Base-by-base conservation (phyloP, 805 yeast genomes). In the Saccharomyces mikatae region DNA sequence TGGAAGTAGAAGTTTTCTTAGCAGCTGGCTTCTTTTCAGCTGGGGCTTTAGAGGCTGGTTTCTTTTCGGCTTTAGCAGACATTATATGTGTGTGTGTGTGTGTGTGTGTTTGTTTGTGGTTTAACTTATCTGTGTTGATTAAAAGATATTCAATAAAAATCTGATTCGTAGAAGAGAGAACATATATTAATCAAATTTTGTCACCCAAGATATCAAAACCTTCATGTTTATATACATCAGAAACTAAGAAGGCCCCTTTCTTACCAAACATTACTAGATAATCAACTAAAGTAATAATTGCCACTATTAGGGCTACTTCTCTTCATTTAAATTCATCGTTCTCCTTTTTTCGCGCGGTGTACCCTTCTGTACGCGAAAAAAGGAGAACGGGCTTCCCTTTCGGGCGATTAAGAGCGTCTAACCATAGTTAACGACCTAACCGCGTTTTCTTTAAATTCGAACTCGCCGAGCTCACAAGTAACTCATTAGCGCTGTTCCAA, bases 1-100 rank as follows among this genome's bases (percentile, higher is more conserved):
- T 71, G 61, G 89, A 79, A 63, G 95, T 76, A 62, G 96, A 82
- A 72, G 95, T 88, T 81, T 89, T 90, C 82, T 86, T 87, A 70
- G 88, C 88, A 73, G 96, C 94, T 72, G 89, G 88, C 80, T 88
- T 89, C 85, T 89, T 89, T 77, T 87, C 95, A 76, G 96, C 95
- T 72, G 97, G 96, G 64, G 96, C 96, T 79, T 91, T 91, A 70
- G 97, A 91, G 75, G 97, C 98, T 58, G 73, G 72, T 54, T 66
- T 66, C 65, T 69, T 69, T 57, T 66, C 70, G 58, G 80, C 80
- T 70, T 76, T 77, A 74, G 86, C 84, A 65, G 86, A 86, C 87
- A 83, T 83, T 76, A 61, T 36, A n/a, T 36, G 13, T 36, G 17
- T 36, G 24, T 36, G 10, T 36, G 44, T n/a, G n/a, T n/a, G n/a